phyloP scores from a whole-genome alignment of 202 grass and related monocot species.

The Bolboschoenoplectus hybrid region DNA sequence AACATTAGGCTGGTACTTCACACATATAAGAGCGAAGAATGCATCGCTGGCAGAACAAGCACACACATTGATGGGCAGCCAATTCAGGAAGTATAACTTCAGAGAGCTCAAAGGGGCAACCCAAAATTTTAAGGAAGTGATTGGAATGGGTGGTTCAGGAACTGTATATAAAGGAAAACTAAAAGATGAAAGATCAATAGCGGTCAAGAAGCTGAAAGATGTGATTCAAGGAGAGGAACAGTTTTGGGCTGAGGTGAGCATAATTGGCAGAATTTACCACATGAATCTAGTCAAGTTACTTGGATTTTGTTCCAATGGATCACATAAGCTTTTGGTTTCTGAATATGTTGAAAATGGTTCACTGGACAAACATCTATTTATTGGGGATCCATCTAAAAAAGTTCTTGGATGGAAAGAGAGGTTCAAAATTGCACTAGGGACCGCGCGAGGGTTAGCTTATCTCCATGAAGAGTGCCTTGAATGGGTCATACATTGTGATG shows the following conservation, averaged over 20 bases:
- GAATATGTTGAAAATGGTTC: slow-evolving; percentile 65
- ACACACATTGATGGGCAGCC: slow-evolving; percentile 54
- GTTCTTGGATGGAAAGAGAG: slow-evolving; percentile 57
- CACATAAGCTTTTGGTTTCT: slow-evolving; percentile 51
- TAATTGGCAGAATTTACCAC: slow-evolving; percentile 58
- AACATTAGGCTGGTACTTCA: slow-evolving; percentile 49
- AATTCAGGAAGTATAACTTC: slow-evolving; percentile 57
- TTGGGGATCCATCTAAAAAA: not conserved
- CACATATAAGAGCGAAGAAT: slow-evolving; percentile 38
- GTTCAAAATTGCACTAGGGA: slow-evolving; percentile 57
- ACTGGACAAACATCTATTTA: slow-evolving; percentile 52
- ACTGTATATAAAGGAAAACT: slow-evolving; percentile 52
- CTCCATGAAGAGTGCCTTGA: slow-evolving; percentile 68
- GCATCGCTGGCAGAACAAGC: slow-evolving; percentile 49
- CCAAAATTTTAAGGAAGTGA: slow-evolving; percentile 48
- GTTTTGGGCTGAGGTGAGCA: slow-evolving; percentile 56
- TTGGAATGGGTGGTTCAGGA: slow-evolving; percentile 55
- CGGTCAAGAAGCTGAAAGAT: slow-evolving; percentile 50
- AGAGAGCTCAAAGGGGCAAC: slow-evolving; percentile 55
- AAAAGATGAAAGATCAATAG: slow-evolving; percentile 47
- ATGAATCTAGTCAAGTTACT: slow-evolving; percentile 66
- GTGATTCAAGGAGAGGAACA: slow-evolving; percentile 51
- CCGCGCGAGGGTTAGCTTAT: slow-evolving; percentile 59
- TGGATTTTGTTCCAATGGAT: slow-evolving; percentile 57
- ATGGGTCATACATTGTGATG: slow-evolving; percentile 63